Base-by-base conservation (phyloP, 108 stramenopile genomes). In the Conticribra guillardii region DNA sequence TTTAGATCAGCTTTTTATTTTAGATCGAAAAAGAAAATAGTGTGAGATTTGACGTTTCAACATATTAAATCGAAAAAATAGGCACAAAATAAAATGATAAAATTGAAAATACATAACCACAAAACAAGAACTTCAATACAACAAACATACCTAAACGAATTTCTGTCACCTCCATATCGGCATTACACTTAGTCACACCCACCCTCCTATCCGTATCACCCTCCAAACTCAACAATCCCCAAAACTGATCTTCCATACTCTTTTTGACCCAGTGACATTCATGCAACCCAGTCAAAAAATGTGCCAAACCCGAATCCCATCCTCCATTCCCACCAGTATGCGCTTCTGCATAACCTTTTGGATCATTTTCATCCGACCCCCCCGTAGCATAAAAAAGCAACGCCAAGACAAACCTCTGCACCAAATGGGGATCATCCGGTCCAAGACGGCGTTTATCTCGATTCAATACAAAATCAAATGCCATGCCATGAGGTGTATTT, bases 251-350 rank as follows among this genome's bases (percentile, higher is more conserved):
- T 19, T 60, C 44, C 44, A 75, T 29, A 55, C 74, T 72, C 44
- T 73, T 79, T 31, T 68, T 73, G 19, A 73, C 71, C 77, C 77
- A 79, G 50, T 79, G 71, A 52, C 77, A 79, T 73, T 79, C 77
- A 73, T 79, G 71, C 51, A 79, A 53, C 21, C 66, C 65, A n/a
- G 71, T 73, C 51, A 73, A 79, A 57, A 79, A 79, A 57, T 79
- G 66, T n/a, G 66, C 71, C 27, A 44, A 32, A 8, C 44, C 48
- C 27, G 71, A 73, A 32, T 67, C 65, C 77, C 77, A 79, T 30
- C 58, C 71, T 18, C 64, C 63, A 16, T 41, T 41, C 11, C 37
- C 37, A 41, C 37, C 11, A 21, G 29, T 66, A 24, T 32, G 23
- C 15, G 14, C 54, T 16, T 44, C 17, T 3, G 72, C 34, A 29